Percentiles rank a stretch among this genome's conserved stretches.
Evolutionary conservation across 2,329 filamentous ascomycete species (phyloP).

Genomic region (Sphaceloma murrayae): DNA sequence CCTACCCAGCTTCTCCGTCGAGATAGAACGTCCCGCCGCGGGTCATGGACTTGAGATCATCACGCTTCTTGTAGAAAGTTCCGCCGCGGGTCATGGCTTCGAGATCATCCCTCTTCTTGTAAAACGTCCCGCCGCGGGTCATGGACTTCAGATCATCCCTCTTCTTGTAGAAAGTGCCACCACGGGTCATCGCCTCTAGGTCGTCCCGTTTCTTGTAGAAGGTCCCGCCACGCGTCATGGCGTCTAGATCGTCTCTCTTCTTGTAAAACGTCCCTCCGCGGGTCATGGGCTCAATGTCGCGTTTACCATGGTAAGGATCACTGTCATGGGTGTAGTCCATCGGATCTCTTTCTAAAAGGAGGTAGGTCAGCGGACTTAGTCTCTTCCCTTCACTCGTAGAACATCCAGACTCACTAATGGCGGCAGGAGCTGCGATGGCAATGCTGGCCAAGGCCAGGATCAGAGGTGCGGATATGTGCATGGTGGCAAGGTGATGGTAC

Average conservation of each 20-base stretch:
- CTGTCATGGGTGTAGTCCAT: too few relatives aligned
- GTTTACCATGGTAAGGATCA: not conserved
- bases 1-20: too few relatives aligned
- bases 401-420: too few relatives aligned
- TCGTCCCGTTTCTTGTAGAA: constrained; percentile 4
- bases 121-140: not conserved
- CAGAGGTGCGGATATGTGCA: too few relatives aligned
- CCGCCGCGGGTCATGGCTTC: constrained; percentile 2
- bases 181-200: not conserved
- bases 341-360: too few relatives aligned
- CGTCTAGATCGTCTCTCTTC: constrained; percentile 5
- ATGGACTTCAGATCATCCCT: not conserved
- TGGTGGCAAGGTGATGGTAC: too few relatives aligned
- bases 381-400: too few relatives aligned
- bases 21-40: not conserved
- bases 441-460: too few relatives aligned
- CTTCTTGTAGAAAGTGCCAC: constrained; percentile 2
- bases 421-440: too few relatives aligned
- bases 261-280: not conserved
- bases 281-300: not conserved
- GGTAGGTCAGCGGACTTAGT: too few relatives aligned
- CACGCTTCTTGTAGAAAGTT: constrained; percentile 1
- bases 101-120: not conserved
- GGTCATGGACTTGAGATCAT: not conserved
- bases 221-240: constrained; percentile 1